Evolutionary conservation across 2,329 filamentous ascomycete species (phyloP).

Genomic region (Microascus cirrosus): DNA sequence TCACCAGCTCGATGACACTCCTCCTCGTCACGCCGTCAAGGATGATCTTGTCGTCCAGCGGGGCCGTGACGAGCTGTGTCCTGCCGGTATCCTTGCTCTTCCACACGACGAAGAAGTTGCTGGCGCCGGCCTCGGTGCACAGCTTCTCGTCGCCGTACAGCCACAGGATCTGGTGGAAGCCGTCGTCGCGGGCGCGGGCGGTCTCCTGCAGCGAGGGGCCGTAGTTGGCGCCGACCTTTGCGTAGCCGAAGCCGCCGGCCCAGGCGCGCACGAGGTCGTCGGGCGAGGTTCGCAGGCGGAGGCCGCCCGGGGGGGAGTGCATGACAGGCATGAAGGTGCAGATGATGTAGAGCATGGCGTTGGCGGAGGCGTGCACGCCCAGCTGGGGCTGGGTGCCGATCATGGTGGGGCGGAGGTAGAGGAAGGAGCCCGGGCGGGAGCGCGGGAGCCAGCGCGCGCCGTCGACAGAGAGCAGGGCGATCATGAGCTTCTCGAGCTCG

Average conservation of each 20-base stretch:
- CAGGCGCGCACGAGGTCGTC: constrained; percentile 83
- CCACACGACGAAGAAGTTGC: constrained; percentile 87
- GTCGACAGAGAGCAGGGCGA: constrained; percentile 61
- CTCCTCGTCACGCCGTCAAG: constrained; percentile 80
- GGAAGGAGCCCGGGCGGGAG: constrained; percentile 54
- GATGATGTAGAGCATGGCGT: constrained; percentile 86
- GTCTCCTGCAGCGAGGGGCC: constrained; percentile 74
- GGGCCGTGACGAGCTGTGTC: constrained; percentile 69
- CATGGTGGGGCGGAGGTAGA: constrained; percentile 80
- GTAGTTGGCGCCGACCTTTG: constrained; percentile 91
- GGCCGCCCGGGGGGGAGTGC: constrained; percentile 39
- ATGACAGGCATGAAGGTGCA: constrained; percentile 49
- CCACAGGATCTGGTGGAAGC: constrained; percentile 91
- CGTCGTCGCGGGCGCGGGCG: constrained; percentile 57
- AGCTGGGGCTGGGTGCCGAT: constrained; percentile 75
- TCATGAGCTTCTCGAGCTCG: constrained; percentile 64
- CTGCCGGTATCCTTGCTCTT: constrained; percentile 47
- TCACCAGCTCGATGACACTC: constrained; percentile 64
- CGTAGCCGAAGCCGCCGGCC: constrained; percentile 86
- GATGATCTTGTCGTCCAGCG: constrained; percentile 72
- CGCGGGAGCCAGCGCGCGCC: constrained; percentile 70
- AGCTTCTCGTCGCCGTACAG: constrained; percentile 66
- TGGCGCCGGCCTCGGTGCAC: constrained; percentile 85
- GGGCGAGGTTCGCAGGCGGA: constrained; percentile 67
- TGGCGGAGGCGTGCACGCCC: constrained; percentile 66